Base-by-base conservation (phyloP, 371 early-diverging fungal species). In the Gilbertella persicaria region DNA sequence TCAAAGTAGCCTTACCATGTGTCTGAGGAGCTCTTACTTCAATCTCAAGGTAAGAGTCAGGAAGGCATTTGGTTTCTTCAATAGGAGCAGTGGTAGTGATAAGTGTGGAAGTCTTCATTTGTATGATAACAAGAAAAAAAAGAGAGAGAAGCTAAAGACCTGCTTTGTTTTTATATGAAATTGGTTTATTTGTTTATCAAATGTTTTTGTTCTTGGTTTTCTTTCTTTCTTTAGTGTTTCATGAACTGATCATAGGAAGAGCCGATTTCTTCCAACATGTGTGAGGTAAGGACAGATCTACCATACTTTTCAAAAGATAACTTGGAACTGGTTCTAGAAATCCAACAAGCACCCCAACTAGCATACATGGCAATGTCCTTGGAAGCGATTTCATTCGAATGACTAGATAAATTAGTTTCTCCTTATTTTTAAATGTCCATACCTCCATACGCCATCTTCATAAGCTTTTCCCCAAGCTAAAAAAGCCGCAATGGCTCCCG, bases 11-110 rank as follows among this genome's bases (percentile, higher is more conserved):
- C 62, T 64, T 81, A 73, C 89, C 94, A 65, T 94, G 92, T 28
- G 92, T 89, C 50, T 84, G 84, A 16, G 97, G 96, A 77, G 93
- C 92, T 59, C 78, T 79, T 21, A 97, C 94, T 75, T 96, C 95
- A 62, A 96, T 89, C 67, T 97, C 97, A 37, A 98, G 75, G 64
- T 92, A 97, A 82, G 95, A 95, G 64, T 98, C 98, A 17, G 97
- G 97, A 36, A 87, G 75, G 26, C 90, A 91, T 66, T 97, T 96
- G 41, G 87, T 79, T 59, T 96, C 95, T 55, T 93, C 97, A 40
- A 86, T 79, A 0, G 90, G 87, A 21, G 10, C 14, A 28, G 12
- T 16, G 5, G 46, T 45, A 29, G 47, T 35, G 35, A 35, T 33
- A n/a, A 43, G 25, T 19, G 55, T 36, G 20, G 55, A 55, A 40